Conservation (phyloP, 805 yeast species). For the Diddensiella transvaalensis region DNA sequence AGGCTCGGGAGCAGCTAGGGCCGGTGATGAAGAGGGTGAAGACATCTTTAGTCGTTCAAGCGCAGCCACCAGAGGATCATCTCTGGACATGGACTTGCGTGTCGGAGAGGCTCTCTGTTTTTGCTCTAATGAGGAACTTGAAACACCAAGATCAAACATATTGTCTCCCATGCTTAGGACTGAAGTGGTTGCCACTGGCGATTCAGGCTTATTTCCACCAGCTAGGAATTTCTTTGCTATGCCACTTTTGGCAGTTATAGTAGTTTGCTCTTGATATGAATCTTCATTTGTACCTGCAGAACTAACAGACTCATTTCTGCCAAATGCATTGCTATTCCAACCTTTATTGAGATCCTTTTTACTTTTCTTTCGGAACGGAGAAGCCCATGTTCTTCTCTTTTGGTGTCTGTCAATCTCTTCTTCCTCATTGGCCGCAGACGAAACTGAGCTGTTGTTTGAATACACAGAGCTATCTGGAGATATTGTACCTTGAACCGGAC, state of each 20-base stretch:
- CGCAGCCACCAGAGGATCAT: slow-evolving; percentile 56
- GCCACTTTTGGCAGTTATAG: slow-evolving; percentile 17
- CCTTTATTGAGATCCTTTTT: slow-evolving; percentile 31
- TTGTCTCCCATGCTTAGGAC: slow-evolving; percentile 30
- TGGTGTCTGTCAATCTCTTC: slow-evolving; percentile 5
- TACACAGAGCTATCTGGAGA: slow-evolving; percentile 27
- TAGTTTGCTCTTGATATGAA: slow-evolving; percentile 8
- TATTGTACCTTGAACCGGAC: slow-evolving; percentile 21
- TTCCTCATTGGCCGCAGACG: slow-evolving; percentile 13
- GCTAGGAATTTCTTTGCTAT: slow-evolving; percentile 14
- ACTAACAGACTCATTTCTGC: slow-evolving; percentile 8
- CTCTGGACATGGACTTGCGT: slow-evolving; percentile 22
- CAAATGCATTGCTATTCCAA: slow-evolving; percentile 20
- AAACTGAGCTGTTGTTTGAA: slow-evolving; percentile 22
- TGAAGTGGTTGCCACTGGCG: slow-evolving; percentile 3
- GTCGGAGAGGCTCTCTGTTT: slow-evolving; percentile 16
- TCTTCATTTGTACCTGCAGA: slow-evolving; percentile 7
- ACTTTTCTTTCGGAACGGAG: slow-evolving; percentile 41
- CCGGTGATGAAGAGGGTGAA: slow-evolving; percentile 12
- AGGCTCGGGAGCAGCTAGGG: slow-evolving; percentile 31
- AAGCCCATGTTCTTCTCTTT: slow-evolving; percentile 40
- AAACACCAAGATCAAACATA: slow-evolving; percentile 30
- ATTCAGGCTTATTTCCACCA: neutral
- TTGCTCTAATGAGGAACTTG: slow-evolving; percentile 1
- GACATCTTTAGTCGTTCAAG: slow-evolving; percentile 40